Evolutionary conservation across 768 basidiomycete species (phyloP).

Genomic region (Trametes meyenii): DNA sequence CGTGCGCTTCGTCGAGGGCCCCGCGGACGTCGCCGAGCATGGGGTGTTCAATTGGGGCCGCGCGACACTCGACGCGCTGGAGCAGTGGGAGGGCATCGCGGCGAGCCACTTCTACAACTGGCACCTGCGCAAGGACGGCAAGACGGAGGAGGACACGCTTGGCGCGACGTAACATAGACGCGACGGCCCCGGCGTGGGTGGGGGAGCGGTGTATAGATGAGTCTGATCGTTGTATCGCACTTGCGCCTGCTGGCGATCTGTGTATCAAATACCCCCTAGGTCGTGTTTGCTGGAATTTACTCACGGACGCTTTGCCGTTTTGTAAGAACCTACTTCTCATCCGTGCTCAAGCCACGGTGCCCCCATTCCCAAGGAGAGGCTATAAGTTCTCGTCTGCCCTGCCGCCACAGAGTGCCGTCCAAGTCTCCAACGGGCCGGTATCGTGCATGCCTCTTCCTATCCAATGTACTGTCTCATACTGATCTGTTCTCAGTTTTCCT

Average conservation of each 20-base stretch:
- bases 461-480: no score
- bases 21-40: slow-evolving; percentile 52
- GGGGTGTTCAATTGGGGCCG: slow-evolving; percentile 76
- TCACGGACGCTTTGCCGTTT: no score
- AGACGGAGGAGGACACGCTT: slow-evolving; percentile 17
- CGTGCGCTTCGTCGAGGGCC: slow-evolving; percentile 77
- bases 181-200: neutral
- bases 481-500: no score
- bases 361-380: no score
- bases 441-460: no score
- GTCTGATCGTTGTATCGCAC: neutral
- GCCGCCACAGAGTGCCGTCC: no score
- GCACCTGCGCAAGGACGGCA: slow-evolving; percentile 27
- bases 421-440: no score
- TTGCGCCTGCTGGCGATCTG: neutral
- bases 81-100: slow-evolving; percentile 49
- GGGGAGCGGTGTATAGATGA: neutral
- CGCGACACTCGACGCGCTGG: slow-evolving; percentile 65
- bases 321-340: no score
- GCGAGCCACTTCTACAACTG: slow-evolving; percentile 30
- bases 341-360: no score
- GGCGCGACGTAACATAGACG: slow-evolving; percentile 24
- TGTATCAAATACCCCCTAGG: no score
- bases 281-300: no score
- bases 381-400: no score